Evolutionary conservation across 2,329 filamentous ascomycete species (phyloP).

Genomic region (Magnaporthiopsis incrustans): DNA sequence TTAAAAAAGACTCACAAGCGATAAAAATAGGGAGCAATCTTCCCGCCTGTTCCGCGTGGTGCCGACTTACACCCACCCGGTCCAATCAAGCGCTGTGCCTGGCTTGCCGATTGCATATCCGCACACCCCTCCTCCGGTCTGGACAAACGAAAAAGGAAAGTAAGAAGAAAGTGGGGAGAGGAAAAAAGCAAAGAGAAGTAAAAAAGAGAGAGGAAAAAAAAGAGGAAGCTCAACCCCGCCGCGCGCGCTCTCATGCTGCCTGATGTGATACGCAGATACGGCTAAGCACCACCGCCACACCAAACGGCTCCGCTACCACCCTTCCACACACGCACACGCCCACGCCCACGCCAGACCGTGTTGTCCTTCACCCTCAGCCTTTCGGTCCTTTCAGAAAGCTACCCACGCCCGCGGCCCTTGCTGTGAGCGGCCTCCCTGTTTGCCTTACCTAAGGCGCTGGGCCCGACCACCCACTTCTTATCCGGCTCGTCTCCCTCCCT

Average conservation of each 20-base stretch:
- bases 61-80: not conserved
- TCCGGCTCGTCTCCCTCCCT: not conserved
- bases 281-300: not conserved
- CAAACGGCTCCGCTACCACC: not conserved
- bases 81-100: not conserved
- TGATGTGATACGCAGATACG: not conserved
- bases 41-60: not conserved
- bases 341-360: not conserved
- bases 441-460: not conserved
- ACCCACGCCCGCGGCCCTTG: not conserved
- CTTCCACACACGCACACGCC: not conserved
- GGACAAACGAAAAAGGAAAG: not conserved
- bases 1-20: not conserved
- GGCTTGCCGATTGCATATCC: not conserved
- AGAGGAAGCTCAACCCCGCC: constrained; percentile 2
- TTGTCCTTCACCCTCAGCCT: not conserved
- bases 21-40: not conserved
- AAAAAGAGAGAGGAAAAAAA: constrained; percentile 8
- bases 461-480: constrained; percentile 9
- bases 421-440: not conserved
- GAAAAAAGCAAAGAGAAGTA: constrained; percentile 11
- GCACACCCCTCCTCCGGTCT: not conserved
- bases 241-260: not conserved
- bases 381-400: not conserved
- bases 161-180: not conserved